A percentile compares a stretch with the other conserved stretches of the same genome.
Conservation (phyloP, 2,329 filamentous ascomycete species). For the Rhexocercosporidium sp. region DNA sequence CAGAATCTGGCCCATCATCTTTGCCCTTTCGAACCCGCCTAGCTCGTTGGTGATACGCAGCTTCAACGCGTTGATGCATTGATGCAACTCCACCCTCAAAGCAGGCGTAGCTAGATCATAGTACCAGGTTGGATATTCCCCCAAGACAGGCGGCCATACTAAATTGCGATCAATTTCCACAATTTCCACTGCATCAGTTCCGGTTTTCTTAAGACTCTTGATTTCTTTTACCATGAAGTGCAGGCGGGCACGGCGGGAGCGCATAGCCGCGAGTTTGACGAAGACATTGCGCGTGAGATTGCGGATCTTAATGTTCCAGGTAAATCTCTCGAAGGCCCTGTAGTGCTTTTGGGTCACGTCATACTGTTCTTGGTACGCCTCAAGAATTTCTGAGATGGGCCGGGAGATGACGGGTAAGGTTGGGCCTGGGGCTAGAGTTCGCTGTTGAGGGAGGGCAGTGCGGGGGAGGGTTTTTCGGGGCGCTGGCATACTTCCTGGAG, state of each 20-base stretch:
- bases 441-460: background rate
- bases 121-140: background rate
- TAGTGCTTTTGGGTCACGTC: background rate
- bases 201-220: background rate
- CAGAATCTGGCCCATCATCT: background rate
- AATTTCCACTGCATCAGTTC: background rate
- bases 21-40: background rate
- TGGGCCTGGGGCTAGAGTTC: background rate
- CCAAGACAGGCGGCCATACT: background rate
- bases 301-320: constrained; percentile 5
- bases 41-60: background rate
- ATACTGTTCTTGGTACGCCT: background rate
- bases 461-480: background rate
- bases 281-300: background rate
- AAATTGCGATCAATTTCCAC: background rate
- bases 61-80: background rate
- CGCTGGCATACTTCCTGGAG: constrained; percentile 4
- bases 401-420: background rate
- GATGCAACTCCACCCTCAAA: background rate
- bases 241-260: background rate
- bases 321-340: background rate
- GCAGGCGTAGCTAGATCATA: background rate
- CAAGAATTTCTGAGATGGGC: background rate
- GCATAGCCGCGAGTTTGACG: background rate
- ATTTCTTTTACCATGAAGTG: constrained; percentile 1